Conservation (phyloP, 345 rosid species). For the Diplotaxis tenuifolia region DNA sequence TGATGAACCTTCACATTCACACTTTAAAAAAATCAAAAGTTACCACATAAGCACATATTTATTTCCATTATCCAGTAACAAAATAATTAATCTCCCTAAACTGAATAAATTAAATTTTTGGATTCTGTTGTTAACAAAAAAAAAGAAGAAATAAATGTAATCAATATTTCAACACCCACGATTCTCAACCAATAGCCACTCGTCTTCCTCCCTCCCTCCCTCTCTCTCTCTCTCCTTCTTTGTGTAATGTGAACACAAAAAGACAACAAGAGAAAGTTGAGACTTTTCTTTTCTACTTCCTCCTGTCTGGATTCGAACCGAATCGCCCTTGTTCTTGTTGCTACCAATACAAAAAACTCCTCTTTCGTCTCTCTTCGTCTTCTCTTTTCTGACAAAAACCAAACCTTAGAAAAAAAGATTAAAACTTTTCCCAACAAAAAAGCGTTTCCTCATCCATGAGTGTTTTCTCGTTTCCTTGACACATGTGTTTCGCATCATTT, state of each 20-base stretch:
- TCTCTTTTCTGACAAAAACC: slow-evolving; percentile 7
- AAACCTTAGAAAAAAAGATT: background rate
- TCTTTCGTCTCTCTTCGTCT: slow-evolving; percentile 25
- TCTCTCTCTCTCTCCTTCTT: background rate
- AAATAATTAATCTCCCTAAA: background rate
- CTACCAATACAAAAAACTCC: background rate
- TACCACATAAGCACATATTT: slow-evolving; percentile 11
- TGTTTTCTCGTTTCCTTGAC: slow-evolving; percentile 39
- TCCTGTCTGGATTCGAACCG: slow-evolving; percentile 31
- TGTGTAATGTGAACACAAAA: slow-evolving; percentile 33
- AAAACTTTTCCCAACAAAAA: background rate
- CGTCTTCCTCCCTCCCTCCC: background rate
- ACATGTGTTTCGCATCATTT: slow-evolving; percentile 42
- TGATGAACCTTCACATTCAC: background rate
- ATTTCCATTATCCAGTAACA: background rate
- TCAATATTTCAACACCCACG: slow-evolving; percentile 27
- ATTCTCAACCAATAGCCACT: slow-evolving; percentile 27
- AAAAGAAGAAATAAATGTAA: slow-evolving; percentile 4
- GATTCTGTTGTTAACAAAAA: background rate
- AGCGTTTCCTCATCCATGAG: slow-evolving; percentile 14
- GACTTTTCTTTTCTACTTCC: slow-evolving; percentile 14
- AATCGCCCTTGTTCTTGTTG: slow-evolving; percentile 24
- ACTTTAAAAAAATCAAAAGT: background rate
- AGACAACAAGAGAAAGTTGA: slow-evolving; percentile 33
- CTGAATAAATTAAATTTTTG: background rate